Conservation (phyloP, 441 rosid species). For the Breynia disticha region DNA sequence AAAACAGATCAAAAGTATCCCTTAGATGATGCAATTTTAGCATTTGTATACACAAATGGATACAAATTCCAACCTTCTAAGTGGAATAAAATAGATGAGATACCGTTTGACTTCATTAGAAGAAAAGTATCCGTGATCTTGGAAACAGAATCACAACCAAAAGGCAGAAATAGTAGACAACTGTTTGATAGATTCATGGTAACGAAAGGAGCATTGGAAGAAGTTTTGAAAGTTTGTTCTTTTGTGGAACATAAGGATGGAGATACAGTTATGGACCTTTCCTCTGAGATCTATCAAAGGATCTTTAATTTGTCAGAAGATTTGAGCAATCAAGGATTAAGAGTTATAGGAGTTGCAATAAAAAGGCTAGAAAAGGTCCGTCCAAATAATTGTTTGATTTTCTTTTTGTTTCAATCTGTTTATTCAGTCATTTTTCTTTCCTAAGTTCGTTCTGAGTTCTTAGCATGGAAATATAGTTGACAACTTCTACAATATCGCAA, state of each 20-base stretch:
- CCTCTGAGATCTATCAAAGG: constrained; percentile 34
- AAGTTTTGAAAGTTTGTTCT: constrained; percentile 53
- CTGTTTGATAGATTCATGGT: constrained; percentile 26
- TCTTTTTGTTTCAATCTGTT: not conserved
- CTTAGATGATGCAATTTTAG: constrained; percentile 64
- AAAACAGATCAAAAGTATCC: constrained; percentile 77
- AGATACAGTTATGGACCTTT: constrained; percentile 19
- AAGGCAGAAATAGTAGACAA: constrained; percentile 16
- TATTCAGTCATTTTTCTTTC: not conserved
- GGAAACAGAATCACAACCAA: constrained; percentile 29
- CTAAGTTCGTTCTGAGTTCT: not conserved
- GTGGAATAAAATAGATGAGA: constrained; percentile 53
- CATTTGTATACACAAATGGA: constrained; percentile 55
- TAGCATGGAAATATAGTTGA: too few relatives aligned
- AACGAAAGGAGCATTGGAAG: constrained; percentile 69
- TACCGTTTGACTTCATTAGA: constrained; percentile 60
- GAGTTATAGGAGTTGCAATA: constrained; percentile 44
- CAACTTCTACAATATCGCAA: not conserved
- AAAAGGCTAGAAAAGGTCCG: constrained; percentile 43
- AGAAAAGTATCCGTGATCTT: constrained; percentile 46
- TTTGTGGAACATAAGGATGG: constrained; percentile 31
- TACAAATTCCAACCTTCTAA: constrained; percentile 57
- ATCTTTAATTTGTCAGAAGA: constrained; percentile 42
- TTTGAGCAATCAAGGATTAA: constrained; percentile 48
- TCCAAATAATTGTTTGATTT: not conserved